Base-by-base conservation (phyloP, 164 flowering plant species). In the Vitis rupestris region DNA sequence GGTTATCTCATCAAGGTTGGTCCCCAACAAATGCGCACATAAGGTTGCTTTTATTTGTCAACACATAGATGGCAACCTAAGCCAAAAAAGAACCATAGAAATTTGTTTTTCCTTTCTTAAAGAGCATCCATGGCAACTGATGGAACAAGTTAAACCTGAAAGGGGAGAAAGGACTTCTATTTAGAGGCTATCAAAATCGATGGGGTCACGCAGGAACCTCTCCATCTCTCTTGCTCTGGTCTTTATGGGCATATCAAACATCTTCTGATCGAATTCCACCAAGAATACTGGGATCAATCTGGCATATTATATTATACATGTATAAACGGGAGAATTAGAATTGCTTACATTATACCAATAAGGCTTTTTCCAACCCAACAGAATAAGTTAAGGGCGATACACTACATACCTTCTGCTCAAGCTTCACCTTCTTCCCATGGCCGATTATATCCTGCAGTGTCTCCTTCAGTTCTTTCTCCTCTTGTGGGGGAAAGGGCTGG, bases 391-490 rank as follows among this genome's bases (percentile, higher is more conserved):
- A 23, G 27, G 27, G 27, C 27, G 44, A 63, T 9, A 63, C 1
- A 60, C 9, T 49, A 29, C 17, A 15, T 76, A 89, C 98, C 93
- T 90, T 92, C 79, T 89, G 96, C 62, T 90, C 91, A 53, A 90
- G 69, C 63, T 55, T 74, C 29, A 89, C 88, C 51, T 67, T 85
- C 84, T 83, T 89, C 68, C 94, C 97, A 3, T 80, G 74, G 68
- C 98, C 97, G 74, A 90, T 81, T 30, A 89, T 70, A 0, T 83
- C 86, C 76, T 86, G 93, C 66, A 92, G 72, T 50, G 92, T 86
- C 64, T 90, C 91, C 77, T 79, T 88, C 75, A 92, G 77, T 50
- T 90, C 88, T 69, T 84, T 90, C 85, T 92, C 98, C 82, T 92
- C 94, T 54, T 78, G 74, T 11, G 90, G 69, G 12, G 98, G 97